Evolutionary conservation across 495 filamentous ascomycete genomes (phyloP).

Genomic region (Glonium stellatum): DNA sequence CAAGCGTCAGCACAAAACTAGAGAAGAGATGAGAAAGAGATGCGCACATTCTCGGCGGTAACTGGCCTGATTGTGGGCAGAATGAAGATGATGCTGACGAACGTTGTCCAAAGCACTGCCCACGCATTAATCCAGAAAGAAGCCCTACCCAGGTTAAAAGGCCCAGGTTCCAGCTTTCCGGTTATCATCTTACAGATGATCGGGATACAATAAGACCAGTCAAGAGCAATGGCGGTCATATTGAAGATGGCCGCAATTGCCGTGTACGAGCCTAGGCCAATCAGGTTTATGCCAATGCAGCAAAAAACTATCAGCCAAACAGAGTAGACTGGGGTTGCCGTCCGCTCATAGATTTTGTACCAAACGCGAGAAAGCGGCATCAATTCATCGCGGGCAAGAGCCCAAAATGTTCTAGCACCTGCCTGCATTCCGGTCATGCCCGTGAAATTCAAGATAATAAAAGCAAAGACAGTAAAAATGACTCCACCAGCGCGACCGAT

Average conservation of each 20-base stretch:
- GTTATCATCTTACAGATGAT: constrained; percentile 55
- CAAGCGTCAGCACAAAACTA: neutral
- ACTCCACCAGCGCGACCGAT: constrained; percentile 53
- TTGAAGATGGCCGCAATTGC: constrained; percentile 60
- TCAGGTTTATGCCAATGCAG: constrained; percentile 55
- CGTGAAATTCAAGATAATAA: constrained; percentile 53
- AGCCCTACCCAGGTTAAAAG: constrained; percentile 52
- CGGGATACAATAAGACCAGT: constrained; percentile 57
- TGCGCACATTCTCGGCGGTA: constrained; percentile 22
- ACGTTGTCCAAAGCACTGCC: constrained; percentile 53
- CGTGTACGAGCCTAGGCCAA: constrained; percentile 55
- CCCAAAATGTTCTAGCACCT: constrained; percentile 55
- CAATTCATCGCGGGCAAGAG: constrained; percentile 54
- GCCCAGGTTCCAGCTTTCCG: constrained; percentile 51
- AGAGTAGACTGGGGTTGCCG: constrained; percentile 53
- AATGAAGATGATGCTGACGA: constrained; percentile 56
- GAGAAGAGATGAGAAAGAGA: neutral
- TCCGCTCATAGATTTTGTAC: constrained; percentile 47
- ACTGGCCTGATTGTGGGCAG: constrained; percentile 52
- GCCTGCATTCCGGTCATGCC: constrained; percentile 58
- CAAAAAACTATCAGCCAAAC: constrained; percentile 54
- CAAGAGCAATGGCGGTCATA: constrained; percentile 55
- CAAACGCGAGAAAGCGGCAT: constrained; percentile 50
- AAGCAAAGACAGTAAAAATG: constrained; percentile 53
- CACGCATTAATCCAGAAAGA: constrained; percentile 44